Evolutionary conservation across 2,329 filamentous ascomycete species (phyloP).

Genomic region (Didymosphaeria variabile): DNA sequence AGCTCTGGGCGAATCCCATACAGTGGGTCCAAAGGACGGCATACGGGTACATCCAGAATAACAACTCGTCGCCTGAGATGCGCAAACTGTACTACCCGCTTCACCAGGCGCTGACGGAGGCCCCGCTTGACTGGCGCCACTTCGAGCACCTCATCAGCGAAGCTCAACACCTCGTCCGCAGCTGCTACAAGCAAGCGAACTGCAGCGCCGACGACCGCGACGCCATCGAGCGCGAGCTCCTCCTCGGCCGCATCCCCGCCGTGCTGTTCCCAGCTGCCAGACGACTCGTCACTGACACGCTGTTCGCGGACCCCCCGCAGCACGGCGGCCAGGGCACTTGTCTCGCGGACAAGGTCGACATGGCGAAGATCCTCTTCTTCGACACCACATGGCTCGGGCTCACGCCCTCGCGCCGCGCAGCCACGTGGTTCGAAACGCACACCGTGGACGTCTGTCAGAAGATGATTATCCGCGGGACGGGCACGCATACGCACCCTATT

Average conservation of each 20-base stretch:
- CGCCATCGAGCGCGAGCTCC: slow-evolving; percentile 60
- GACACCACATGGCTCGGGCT: slow-evolving; percentile 76
- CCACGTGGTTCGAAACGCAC: slow-evolving; percentile 68
- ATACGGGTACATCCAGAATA: slow-evolving; percentile 39
- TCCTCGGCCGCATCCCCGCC: slow-evolving; percentile 61
- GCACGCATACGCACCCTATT: slow-evolving; percentile 35
- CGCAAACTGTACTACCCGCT: slow-evolving; percentile 55
- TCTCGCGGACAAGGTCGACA: slow-evolving; percentile 69
- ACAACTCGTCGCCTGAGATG: slow-evolving; percentile 53
- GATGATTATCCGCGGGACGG: slow-evolving; percentile 49
- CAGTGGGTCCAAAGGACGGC: slow-evolving; percentile 42
- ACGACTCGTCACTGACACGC: slow-evolving; percentile 55
- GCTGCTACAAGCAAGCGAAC: slow-evolving; percentile 61
- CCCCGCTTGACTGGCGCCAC: slow-evolving; percentile 55
- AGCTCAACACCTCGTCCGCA: slow-evolving; percentile 71
- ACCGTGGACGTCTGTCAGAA: slow-evolving; percentile 68
- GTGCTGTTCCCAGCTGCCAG: slow-evolving; percentile 60
- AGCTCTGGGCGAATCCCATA: slow-evolving; percentile 44
- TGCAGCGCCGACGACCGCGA: slow-evolving; percentile 37
- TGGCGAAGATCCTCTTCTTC: slow-evolving; percentile 74
- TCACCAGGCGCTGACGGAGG: slow-evolving; percentile 38
- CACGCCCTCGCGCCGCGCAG: slow-evolving; percentile 64
- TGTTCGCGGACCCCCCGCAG: slow-evolving; percentile 47
- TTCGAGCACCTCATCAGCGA: slow-evolving; percentile 63
- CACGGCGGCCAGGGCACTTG: slow-evolving; percentile 54